phyloP scores from a whole-genome alignment of 164 flowering plant species.

The Vitis cinerea region DNA sequence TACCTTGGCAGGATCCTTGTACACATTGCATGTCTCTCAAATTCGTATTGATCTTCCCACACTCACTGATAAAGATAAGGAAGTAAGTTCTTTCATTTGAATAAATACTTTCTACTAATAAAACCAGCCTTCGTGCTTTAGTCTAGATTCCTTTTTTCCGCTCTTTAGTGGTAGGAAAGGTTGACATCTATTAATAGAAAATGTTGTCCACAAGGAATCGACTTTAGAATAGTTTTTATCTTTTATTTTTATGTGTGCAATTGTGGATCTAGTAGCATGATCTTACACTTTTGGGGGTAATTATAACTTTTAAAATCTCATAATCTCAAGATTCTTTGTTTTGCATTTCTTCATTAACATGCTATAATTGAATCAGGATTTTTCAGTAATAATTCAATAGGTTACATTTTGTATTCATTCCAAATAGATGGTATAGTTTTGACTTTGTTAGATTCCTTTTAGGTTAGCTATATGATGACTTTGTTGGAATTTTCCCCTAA shows the following conservation, averaged over 20 bases:
- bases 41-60: slow-evolving; percentile 60
- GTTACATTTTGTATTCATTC: neutral
- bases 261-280: too few species aligned
- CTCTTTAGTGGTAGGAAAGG: neutral
- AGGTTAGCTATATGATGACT: neutral
- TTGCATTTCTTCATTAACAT: neutral
- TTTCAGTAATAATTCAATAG: too few species aligned
- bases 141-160: neutral
- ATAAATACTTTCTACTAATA: neutral
- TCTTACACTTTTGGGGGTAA: too few species aligned
- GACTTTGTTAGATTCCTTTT: neutral
- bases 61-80: slow-evolving; percentile 60
- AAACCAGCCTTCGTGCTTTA: neutral
- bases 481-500: neutral
- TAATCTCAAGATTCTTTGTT: neutral
- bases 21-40: slow-evolving; percentile 60
- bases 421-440: neutral
- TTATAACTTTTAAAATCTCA: neutral
- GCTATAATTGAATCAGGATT: too few species aligned
- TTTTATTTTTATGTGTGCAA: too few species aligned
- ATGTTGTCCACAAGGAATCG: neutral
- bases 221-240: neutral
- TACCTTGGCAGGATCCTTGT: slow-evolving; percentile 45
- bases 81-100: slow-evolving; percentile 26
- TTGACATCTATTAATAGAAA: neutral